These are phyloP conservation scores for Volutella citrinella DNA, from an alignment of 2,329 filamentous ascomycete species.

Conservation along the genomic window DNA sequence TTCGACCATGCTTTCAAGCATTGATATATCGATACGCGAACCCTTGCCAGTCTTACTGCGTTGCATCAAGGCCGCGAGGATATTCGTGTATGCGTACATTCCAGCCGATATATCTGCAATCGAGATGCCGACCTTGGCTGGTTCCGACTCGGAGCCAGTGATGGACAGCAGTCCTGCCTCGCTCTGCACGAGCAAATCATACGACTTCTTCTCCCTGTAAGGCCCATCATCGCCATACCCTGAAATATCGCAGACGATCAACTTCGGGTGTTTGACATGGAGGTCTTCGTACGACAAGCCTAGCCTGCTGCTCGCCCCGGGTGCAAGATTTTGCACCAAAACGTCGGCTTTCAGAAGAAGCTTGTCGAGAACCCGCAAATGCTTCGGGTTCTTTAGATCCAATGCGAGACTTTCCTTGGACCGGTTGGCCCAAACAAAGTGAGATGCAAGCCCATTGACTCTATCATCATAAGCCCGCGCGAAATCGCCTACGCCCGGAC, in stretches of 20 bases:
- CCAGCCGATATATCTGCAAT: slow-evolving; percentile 53
- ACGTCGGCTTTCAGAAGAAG: slow-evolving; percentile 46
- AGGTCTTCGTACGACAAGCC: slow-evolving; percentile 45
- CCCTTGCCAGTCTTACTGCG: slow-evolving; percentile 47
- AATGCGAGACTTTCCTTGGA: slow-evolving; percentile 52
- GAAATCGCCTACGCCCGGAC: slow-evolving; percentile 50
- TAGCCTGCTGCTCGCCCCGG: slow-evolving; percentile 45
- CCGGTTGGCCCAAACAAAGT: slow-evolving; percentile 55
- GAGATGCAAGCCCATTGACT: slow-evolving; percentile 47
- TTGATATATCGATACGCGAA: slow-evolving; percentile 51
- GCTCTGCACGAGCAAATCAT: slow-evolving; percentile 53
- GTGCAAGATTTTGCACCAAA: slow-evolving; percentile 52
- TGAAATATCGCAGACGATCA: slow-evolving; percentile 53
- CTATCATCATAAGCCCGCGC: slow-evolving; percentile 49
- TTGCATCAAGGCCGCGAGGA: slow-evolving; percentile 47
- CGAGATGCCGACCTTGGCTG: slow-evolving; percentile 50
- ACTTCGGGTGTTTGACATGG: slow-evolving; percentile 36
- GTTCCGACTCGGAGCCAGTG: slow-evolving; percentile 42
- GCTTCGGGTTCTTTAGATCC: slow-evolving; percentile 42
- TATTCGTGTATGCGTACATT: slow-evolving; percentile 50
- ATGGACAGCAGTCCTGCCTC: slow-evolving; percentile 51
- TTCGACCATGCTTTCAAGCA: slow-evolving; percentile 57
- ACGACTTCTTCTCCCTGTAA: slow-evolving; percentile 53
- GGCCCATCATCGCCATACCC: slow-evolving; percentile 51
- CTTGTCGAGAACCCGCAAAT: slow-evolving; percentile 41